These are phyloP conservation scores for Pseudoturritis turrita DNA, from an alignment of 345 rosid genomes.

Conservation along the genomic window DNA sequence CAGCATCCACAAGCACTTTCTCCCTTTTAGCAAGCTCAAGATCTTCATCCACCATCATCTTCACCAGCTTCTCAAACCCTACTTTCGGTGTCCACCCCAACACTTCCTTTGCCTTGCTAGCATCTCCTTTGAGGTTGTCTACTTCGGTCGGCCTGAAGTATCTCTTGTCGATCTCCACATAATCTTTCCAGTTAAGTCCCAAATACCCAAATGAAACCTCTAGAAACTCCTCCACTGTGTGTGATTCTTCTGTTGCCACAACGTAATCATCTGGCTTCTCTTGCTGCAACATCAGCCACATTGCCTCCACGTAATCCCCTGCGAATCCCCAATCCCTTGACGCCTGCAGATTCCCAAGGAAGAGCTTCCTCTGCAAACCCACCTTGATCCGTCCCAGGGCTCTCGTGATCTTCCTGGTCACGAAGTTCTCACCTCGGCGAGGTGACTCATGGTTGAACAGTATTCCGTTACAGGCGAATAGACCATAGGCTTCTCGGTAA, in stretches of 20 bases:
- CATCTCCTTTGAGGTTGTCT: constrained; percentile 52
- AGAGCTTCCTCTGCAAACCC: constrained; percentile 79
- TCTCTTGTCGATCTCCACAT: constrained; percentile 54
- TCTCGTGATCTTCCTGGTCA: constrained; percentile 89
- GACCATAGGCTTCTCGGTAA: constrained; percentile 85
- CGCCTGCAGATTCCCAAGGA: constrained; percentile 78
- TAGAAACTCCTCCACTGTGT: constrained; percentile 84
- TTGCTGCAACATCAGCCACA: constrained; percentile 99
- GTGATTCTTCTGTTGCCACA: constrained; percentile 92
- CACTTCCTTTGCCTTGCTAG: constrained; percentile 43
- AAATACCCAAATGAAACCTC: constrained; percentile 77
- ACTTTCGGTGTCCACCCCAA: constrained; percentile 79
- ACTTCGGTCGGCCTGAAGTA: constrained; percentile 58
- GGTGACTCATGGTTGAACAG: constrained; percentile 95
- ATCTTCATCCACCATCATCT: constrained; percentile 95
- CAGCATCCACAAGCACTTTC: constrained; percentile 97
- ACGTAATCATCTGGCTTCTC: constrained; percentile 92
- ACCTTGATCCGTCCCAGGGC: constrained; percentile 87
- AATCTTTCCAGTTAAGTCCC: constrained; percentile 52
- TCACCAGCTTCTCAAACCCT: constrained; percentile 78
- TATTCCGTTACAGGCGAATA: constrained; percentile 89
- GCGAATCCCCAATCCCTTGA: constrained; percentile 98
- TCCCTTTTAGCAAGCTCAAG: constrained; percentile 79
- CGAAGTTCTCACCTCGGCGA: constrained; percentile 86
- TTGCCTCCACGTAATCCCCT: constrained; percentile 95